Percentiles rank a stretch among this genome's conserved stretches.
Conservation (phyloP, 73 alveolate species). For the Blepharisma japonicum region DNA sequence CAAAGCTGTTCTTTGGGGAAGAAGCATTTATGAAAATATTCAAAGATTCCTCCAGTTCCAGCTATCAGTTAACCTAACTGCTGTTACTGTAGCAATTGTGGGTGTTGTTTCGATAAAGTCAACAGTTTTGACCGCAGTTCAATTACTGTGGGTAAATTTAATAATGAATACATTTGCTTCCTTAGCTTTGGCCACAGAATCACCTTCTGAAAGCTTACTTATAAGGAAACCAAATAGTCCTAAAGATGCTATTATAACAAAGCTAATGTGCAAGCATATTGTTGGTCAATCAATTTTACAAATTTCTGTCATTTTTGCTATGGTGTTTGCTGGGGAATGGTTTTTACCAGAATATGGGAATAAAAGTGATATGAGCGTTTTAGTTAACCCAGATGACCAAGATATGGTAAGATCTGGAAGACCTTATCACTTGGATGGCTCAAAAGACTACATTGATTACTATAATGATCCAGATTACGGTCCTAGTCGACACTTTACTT, state of each 20-base stretch:
- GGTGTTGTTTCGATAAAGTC: constrained; percentile 81
- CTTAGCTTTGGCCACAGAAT: constrained; percentile 92
- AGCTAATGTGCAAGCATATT: constrained; percentile 81
- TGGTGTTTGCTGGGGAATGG: constrained; percentile 68
- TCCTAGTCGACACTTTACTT: constrained; percentile 70
- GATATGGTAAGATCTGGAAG: constrained; percentile 14
- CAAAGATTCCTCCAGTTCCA: constrained; percentile 86
- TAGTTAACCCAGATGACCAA: not conserved
- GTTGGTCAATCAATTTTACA: constrained; percentile 69
- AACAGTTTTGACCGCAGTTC: constrained; percentile 83
- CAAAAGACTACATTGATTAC: not conserved
- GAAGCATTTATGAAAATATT: constrained; percentile 84
- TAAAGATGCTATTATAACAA: constrained; percentile 56
- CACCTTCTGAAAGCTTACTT: constrained; percentile 79
- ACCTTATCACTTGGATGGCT: constrained; percentile 21
- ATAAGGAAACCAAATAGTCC: constrained; percentile 80
- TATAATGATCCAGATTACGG: constrained; percentile 19
- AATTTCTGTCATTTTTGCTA: constrained; percentile 42
- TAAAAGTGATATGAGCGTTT: not conserved
- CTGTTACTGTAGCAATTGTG: constrained; percentile 71
- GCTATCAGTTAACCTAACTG: constrained; percentile 86
- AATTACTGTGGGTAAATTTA: constrained; percentile 87
- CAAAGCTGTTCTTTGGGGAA: constrained; percentile 83
- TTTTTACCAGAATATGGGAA: constrained; percentile 62
- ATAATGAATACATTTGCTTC: constrained; percentile 85